Conservation (phyloP, 2,329 filamentous ascomycete genomes). For the Aspergillus persii region DNA sequence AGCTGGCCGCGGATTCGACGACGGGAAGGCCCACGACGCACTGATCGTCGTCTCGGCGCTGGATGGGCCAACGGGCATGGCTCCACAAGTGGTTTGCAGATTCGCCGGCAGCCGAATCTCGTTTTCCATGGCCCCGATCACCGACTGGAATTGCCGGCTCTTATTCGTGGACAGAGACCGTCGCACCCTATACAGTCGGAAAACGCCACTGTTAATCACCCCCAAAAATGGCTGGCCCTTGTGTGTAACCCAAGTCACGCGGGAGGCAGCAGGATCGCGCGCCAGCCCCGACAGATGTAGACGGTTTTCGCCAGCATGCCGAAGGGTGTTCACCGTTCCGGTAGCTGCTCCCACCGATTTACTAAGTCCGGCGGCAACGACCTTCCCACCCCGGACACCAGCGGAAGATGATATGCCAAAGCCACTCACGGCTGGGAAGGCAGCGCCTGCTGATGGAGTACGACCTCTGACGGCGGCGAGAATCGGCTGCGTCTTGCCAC, state of each 20-base stretch:
- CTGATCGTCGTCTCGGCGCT: slow-evolving; percentile 42
- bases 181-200: slow-evolving; percentile 46
- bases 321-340: slow-evolving; percentile 48
- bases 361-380: slow-evolving; percentile 49
- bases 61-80: slow-evolving; percentile 56
- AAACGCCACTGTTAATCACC: slow-evolving; percentile 44
- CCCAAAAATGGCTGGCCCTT: slow-evolving; percentile 44
- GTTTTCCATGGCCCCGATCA: slow-evolving; percentile 57
- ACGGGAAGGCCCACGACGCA: slow-evolving; percentile 44
- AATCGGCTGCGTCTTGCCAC: slow-evolving; percentile 58
- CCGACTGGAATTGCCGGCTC: slow-evolving; percentile 53
- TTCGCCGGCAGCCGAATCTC: slow-evolving; percentile 67
- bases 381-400: slow-evolving; percentile 47
- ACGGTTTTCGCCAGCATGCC: slow-evolving; percentile 49
- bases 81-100: slow-evolving; percentile 59
- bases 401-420: slow-evolving; percentile 48
- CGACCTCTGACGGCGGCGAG: slow-evolving; percentile 64
- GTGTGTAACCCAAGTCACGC: slow-evolving; percentile 46
- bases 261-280: slow-evolving; percentile 39
- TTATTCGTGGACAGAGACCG: slow-evolving; percentile 51
- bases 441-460: slow-evolving; percentile 46
- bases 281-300: slow-evolving; percentile 44
- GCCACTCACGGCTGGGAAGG: slow-evolving; percentile 43
- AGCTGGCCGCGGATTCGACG: slow-evolving; percentile 42
- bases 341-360: slow-evolving; percentile 50